phyloP scores from a whole-genome alignment of 176 grass and related monocot species.

The Phoenix roebelenii region DNA sequence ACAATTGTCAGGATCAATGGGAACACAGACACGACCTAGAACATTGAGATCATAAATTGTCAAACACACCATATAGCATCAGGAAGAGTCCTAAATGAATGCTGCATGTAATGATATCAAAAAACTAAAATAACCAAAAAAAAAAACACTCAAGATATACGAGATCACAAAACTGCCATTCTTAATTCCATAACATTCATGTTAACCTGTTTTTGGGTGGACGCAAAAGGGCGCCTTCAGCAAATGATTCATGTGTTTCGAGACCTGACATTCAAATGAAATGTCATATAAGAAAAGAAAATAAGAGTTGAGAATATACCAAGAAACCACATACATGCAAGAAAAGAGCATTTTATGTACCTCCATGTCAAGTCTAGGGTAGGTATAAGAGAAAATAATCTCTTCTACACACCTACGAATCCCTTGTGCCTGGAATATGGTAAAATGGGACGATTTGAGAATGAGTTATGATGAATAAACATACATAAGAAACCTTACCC shows the following conservation, averaged over 20 bases:
- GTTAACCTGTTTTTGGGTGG: slow-evolving; percentile 83
- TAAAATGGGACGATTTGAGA: too few relatives aligned
- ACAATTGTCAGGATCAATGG: slow-evolving; percentile 72
- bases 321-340: slow-evolving; percentile 10
- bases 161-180: too few relatives aligned
- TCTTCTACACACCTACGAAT: slow-evolving; percentile 80
- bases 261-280: slow-evolving; percentile 44
- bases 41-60: slow-evolving; percentile 10
- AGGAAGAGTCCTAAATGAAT: too few relatives aligned
- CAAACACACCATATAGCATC: neutral
- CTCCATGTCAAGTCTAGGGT: slow-evolving; percentile 98
- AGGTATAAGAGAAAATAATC: slow-evolving; percentile 88
- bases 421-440: slow-evolving; percentile 37
- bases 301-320: neutral
- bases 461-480: too few relatives aligned
- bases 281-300: neutral
- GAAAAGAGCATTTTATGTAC: too few relatives aligned
- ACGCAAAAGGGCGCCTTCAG: slow-evolving; percentile 93
- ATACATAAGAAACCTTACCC: too few relatives aligned
- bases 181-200: neutral
- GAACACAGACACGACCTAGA: slow-evolving; percentile 74
- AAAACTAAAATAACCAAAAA: too few relatives aligned
- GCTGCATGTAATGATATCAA: too few relatives aligned
- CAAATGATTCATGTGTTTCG: slow-evolving; percentile 97
- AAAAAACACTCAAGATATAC: too few relatives aligned